Base-by-base conservation (phyloP, 805 yeast genomes). In the Scheffersomyces amazonensis region DNA sequence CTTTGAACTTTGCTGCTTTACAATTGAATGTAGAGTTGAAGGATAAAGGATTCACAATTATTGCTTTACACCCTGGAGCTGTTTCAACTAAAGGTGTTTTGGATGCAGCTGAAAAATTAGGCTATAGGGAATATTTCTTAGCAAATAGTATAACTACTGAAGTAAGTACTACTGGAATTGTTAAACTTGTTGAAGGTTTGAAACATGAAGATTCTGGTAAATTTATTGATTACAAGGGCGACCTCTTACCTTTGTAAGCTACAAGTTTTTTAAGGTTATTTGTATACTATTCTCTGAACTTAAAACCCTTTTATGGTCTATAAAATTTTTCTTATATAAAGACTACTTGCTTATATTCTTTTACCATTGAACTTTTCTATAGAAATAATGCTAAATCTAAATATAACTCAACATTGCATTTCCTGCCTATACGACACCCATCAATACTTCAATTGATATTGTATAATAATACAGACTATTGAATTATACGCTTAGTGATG, bases 51-150 rank as follows among this genome's bases (percentile, higher is more conserved):
- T 27, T 27, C 39, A 55, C 49, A 9, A 52, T 60, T 29, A 43
- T 63, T 16, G 45, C 66, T 10, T 11, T 66, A 11, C 66, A 64
- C 36, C 76, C 76, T 0, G 74, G 75, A 27, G 24, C 54, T 9
- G 71, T 69, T 11, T n/a, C 37, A n/a, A 62, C 66, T 24, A 72
- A 68, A 34, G 55, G 59, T 61, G 59, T 20, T 18, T 28, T 32
- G 20, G 31, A 16, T 6, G 5, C 30, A 5, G 3, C 10, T 27
- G 30, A 27, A 27, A 27, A 27, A 15, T 5, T 5, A 5, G 17
- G 15, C 6, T 6, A 15, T 13, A 16, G 17, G 4, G 30, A 27
- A 13, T 13, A 13, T 5, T 5, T 6, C 5, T 5, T 27, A 5
- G 16, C 15, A 5, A 15, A n/a, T 5, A 13, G 17, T 13, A 48